A percentile compares a stretch with the other conserved stretches of the same genome.
phyloP scores from a whole-genome alignment of 1,139 yeast genomes.

The Sugiyamaella xylanicola region DNA sequence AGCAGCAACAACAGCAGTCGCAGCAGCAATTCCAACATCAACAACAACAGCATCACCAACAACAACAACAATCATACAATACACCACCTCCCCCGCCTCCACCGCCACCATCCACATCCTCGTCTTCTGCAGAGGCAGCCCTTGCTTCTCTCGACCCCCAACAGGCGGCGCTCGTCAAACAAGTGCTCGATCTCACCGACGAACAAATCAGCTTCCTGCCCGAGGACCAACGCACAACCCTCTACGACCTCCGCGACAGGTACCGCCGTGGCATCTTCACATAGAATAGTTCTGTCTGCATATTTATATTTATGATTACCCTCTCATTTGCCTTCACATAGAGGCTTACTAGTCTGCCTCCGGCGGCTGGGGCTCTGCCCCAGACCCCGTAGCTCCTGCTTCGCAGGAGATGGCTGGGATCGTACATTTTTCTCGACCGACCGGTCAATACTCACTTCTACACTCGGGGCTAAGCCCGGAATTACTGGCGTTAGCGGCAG shows the following conservation, averaged over 20 bases:
- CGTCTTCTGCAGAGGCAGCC: conserved; percentile 15
- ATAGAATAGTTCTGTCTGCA: conserved; percentile 12
- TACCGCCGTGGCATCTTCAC: conserved; percentile 31
- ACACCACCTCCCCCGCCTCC: conserved; percentile 26
- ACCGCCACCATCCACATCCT: conserved; percentile 31
- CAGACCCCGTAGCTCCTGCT: conserved; percentile 3
- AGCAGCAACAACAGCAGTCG: conserved; percentile 19
- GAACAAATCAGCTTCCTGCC: conserved; percentile 60
- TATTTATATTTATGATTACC: conserved; percentile 3
- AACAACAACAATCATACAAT: conserved; percentile 12
- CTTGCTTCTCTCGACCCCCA: conserved; percentile 34
- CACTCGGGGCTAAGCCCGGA: background rate
- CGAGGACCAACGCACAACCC: conserved; percentile 49
- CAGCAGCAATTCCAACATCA: too few species aligned
- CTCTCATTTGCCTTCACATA: too few species aligned
- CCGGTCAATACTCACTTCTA: too few species aligned
- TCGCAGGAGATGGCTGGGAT: background rate
- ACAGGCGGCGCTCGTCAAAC: conserved; percentile 45
- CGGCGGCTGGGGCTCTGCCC: conserved; percentile 8
- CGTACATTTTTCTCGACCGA: too few species aligned
- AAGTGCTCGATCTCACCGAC: conserved; percentile 57
- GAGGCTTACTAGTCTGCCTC: conserved; percentile 4
- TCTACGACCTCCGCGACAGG: conserved; percentile 31
- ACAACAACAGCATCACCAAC: conserved; percentile 20
- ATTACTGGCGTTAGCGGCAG: background rate